phyloP scores from a whole-genome alignment of 2,329 filamentous ascomycete species.

The Sclerotinia sclerotiorum region DNA sequence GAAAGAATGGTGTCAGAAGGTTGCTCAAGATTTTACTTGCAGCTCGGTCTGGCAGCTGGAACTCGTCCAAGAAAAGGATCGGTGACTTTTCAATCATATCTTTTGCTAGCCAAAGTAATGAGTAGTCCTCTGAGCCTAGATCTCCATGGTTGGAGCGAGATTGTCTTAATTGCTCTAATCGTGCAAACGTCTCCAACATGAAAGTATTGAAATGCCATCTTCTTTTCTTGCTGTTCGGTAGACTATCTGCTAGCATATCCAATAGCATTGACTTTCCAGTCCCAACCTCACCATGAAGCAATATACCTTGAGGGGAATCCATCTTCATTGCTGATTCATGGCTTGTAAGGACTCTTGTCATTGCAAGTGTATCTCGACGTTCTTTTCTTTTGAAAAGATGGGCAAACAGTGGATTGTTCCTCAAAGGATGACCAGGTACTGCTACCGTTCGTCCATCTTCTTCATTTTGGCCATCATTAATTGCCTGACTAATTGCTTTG shows the following conservation, averaged over 20 bases:
- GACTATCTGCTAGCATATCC: slow-evolving; percentile 73
- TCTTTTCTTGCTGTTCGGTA: slow-evolving; percentile 71
- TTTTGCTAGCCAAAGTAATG: slow-evolving; percentile 68
- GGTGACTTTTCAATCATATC: slow-evolving; percentile 74
- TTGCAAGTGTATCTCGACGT: slow-evolving; percentile 57
- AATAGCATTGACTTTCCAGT: slow-evolving; percentile 85
- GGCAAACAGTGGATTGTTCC: slow-evolving; percentile 58
- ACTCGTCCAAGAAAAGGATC: slow-evolving; percentile 79
- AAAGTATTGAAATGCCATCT: slow-evolving; percentile 85
- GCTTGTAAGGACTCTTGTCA: slow-evolving; percentile 67
- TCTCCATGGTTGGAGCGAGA: slow-evolving; percentile 26
- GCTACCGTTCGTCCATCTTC: slow-evolving; percentile 47
- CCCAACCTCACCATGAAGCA: slow-evolving; percentile 79
- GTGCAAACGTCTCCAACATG: slow-evolving; percentile 75
- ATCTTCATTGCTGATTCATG: slow-evolving; percentile 71
- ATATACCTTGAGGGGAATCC: slow-evolving; percentile 70
- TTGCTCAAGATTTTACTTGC: slow-evolving; percentile 78
- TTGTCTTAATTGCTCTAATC: slow-evolving; percentile 63
- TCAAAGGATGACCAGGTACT: slow-evolving; percentile 54
- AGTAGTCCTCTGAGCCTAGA: slow-evolving; percentile 31
- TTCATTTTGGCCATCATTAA: slow-evolving; percentile 39
- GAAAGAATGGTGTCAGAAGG: slow-evolving; percentile 77
- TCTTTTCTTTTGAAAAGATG: slow-evolving; percentile 58
- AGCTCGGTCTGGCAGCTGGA: slow-evolving; percentile 76
- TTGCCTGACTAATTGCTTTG: slow-evolving; percentile 55